Evolutionary conservation across 176 grass and related monocot genomes (phyloP).

Genomic region (Miscanthus lutarioriparius): DNA sequence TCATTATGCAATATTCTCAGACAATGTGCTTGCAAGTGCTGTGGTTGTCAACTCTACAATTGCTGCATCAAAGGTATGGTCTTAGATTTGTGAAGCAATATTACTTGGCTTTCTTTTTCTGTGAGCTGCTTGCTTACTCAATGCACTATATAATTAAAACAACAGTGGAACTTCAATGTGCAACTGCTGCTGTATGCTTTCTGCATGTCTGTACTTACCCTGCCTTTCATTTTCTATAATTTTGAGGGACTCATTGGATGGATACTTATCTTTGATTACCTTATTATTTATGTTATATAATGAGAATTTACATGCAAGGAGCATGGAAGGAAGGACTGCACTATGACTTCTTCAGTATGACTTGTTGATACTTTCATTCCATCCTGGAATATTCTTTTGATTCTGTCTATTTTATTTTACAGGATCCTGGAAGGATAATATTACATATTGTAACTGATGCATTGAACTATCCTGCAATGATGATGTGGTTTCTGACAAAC

Average conservation of each 20-base stretch:
- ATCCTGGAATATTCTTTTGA: constrained; percentile 1
- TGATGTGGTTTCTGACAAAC: constrained; percentile 82
- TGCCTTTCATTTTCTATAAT: background rate
- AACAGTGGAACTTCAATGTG: background rate
- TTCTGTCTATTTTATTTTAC: constrained; percentile 32
- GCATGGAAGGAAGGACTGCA: background rate
- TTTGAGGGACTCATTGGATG: background rate
- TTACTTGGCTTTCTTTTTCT: background rate
- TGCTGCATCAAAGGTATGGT: constrained; percentile 56
- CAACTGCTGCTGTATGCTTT: constrained; percentile 4
- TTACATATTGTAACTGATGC: constrained; percentile 89
- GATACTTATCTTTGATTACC: constrained; percentile 2
- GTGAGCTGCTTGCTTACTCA: background rate
- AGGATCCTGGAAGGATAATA: constrained; percentile 73
- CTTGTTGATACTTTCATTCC: background rate
- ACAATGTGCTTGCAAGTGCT: constrained; percentile 80
- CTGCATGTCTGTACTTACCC: background rate
- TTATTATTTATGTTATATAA: constrained; percentile 21
- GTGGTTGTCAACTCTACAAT: constrained; percentile 87
- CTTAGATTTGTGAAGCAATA: background rate
- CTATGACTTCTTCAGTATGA: background rate
- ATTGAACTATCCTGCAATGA: constrained; percentile 83
- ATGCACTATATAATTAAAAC: background rate
- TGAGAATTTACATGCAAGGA: constrained; percentile 2
- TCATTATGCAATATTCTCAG: constrained; percentile 89